Evolutionary conservation across 768 basidiomycete species (phyloP).

Genomic region (Tubosaeta sp.): DNA sequence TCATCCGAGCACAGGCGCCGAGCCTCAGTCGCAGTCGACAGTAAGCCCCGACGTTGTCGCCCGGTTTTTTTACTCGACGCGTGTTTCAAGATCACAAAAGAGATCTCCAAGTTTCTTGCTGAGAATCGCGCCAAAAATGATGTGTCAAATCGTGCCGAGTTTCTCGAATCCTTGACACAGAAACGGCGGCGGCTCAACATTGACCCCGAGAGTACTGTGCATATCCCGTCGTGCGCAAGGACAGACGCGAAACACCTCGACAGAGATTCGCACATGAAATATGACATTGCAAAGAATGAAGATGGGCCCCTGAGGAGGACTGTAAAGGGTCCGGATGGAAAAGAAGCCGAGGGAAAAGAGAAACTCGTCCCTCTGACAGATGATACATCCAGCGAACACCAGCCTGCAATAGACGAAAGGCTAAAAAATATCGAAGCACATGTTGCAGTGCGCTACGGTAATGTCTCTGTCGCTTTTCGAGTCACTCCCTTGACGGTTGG

Average conservation of each 20-base stretch:
- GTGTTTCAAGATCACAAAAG: conserved; percentile 54
- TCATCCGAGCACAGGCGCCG: conserved; percentile 41
- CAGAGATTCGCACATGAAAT: conserved; percentile 77
- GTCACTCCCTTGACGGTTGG: conserved; percentile 3
- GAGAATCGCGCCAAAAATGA: conserved; percentile 68
- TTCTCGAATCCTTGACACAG: conserved; percentile 55
- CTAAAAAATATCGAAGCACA: conserved; percentile 67
- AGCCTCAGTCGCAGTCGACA: conserved; percentile 52
- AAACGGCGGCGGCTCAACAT: conserved; percentile 45
- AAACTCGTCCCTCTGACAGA: conserved; percentile 16
- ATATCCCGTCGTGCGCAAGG: conserved; percentile 61
- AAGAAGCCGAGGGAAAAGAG: conserved; percentile 8
- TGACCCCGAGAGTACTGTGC: conserved; percentile 31
- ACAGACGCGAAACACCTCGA: conserved; percentile 68
- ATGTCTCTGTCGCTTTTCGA: conserved; percentile 8
- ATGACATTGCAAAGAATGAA: conserved; percentile 82
- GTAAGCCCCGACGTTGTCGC: conserved; percentile 39
- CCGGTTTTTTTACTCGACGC: conserved; percentile 4
- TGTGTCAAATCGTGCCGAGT: conserved; percentile 73
- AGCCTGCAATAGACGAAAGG: conserved; percentile 63
- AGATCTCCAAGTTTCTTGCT: conserved; percentile 69
- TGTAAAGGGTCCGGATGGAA: conserved; percentile 31
- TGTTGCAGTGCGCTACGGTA: conserved; percentile 72
- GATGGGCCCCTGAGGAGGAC: conserved; percentile 71
- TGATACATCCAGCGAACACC: conserved; percentile 38